Percentiles rank a stretch among this genome's conserved stretches.
These are phyloP conservation scores for Ramichloridium luteum DNA, from an alignment of 2,329 filamentous ascomycete species.

Conservation along the genomic window DNA sequence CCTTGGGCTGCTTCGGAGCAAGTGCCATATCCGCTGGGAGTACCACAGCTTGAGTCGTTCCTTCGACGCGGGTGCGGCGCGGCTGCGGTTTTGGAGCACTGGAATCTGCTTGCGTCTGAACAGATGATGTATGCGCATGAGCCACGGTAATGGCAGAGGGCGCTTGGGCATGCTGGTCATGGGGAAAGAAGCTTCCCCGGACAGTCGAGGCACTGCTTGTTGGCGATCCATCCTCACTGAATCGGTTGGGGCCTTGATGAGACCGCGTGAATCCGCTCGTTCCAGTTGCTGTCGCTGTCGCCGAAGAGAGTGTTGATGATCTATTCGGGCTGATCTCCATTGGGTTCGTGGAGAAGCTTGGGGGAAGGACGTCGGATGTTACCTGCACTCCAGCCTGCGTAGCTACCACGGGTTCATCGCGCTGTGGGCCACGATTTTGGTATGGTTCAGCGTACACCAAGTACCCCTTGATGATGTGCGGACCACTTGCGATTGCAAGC, in stretches of 20 bases:
- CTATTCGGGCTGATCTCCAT: conserved; percentile 19
- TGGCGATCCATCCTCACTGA: background rate
- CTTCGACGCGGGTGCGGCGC: conserved; percentile 23
- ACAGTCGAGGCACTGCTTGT: background rate
- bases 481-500: conserved; percentile 34
- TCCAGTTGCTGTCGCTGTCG: conserved; percentile 25
- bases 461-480: conserved; percentile 36
- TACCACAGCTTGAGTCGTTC: conserved; percentile 29
- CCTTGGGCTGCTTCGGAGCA: conserved; percentile 32
- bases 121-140: conserved; percentile 1
- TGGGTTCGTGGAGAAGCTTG: conserved; percentile 23
- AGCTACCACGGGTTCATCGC: conserved; percentile 32
- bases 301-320: conserved; percentile 29
- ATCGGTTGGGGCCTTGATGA: background rate
- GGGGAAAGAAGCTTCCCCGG: background rate
- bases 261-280: background rate
- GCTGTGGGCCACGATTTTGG: conserved; percentile 31
- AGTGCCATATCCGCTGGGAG: conserved; percentile 35
- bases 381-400: conserved; percentile 24
- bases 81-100: conserved; percentile 6
- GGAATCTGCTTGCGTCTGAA: conserved; percentile 5
- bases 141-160: background rate
- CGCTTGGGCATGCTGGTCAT: background rate
- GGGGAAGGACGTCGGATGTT: conserved; percentile 16
- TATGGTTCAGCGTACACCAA: conserved; percentile 38